Evolutionary conservation across 768 basidiomycete species (phyloP).

Genomic region (Hygrocybe punicea): DNA sequence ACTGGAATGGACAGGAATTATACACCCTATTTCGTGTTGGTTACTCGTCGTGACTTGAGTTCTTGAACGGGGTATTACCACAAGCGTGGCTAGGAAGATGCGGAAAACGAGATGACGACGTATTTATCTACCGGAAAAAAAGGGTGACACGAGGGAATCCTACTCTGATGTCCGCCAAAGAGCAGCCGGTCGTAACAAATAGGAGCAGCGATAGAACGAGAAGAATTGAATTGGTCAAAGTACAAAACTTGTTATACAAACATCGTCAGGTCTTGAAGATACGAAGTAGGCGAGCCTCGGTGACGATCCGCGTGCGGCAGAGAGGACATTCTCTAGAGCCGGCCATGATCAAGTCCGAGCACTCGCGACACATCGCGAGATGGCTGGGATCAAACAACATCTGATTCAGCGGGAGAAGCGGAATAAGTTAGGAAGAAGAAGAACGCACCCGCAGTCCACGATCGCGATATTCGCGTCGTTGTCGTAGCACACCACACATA

Average conservation of each 20-base stretch:
- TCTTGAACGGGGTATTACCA: no score
- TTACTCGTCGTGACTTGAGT: no score
- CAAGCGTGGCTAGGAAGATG: no score
- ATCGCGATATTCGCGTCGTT: slow-evolving; percentile 92
- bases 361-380: slow-evolving; percentile 71
- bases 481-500: slow-evolving; percentile 92
- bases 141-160: no score
- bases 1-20: no score
- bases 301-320: slow-evolving; percentile 85
- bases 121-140: no score
- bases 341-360: slow-evolving; percentile 75
- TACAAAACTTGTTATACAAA: neutral
- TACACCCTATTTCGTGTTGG: no score
- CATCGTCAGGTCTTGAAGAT: slow-evolving; percentile 56
- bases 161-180: no score
- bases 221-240: no score
- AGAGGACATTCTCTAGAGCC: slow-evolving; percentile 86
- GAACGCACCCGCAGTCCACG: slow-evolving; percentile 86
- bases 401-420: neutral
- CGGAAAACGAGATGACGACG: no score
- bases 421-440: slow-evolving; percentile 2
- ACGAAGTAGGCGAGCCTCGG: slow-evolving; percentile 72
- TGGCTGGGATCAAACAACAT: slow-evolving; percentile 46
- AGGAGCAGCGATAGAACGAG: no score
- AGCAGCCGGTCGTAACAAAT: no score